A percentile compares a stretch with the other conserved stretches of the same genome.
Evolutionary conservation across 2,329 filamentous ascomycete genomes (phyloP).

Genomic region (Davidsoniella eucalypti): DNA sequence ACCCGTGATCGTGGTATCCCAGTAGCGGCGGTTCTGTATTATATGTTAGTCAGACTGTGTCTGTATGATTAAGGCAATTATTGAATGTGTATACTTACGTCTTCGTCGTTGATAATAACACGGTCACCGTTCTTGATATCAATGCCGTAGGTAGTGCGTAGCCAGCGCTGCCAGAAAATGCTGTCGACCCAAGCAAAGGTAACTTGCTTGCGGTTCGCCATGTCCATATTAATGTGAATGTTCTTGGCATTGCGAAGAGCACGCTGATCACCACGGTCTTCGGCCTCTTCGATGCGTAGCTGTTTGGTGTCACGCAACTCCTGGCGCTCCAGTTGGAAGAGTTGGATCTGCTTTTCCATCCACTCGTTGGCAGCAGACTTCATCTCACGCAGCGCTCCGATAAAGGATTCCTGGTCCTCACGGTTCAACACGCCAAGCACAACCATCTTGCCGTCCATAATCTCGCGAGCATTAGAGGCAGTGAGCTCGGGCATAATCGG

Average conservation of each 20-base stretch:
- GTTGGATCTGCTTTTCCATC: slow-evolving; percentile 89
- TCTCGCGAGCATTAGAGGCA: slow-evolving; percentile 76
- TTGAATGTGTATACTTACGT: slow-evolving; percentile 43
- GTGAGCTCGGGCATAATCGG: slow-evolving; percentile 91
- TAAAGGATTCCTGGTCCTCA: slow-evolving; percentile 63
- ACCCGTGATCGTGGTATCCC: slow-evolving; percentile 80
- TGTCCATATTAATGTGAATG: slow-evolving; percentile 81
- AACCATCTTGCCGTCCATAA: slow-evolving; percentile 92
- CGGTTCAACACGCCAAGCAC: slow-evolving; percentile 78
- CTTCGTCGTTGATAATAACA: slow-evolving; percentile 93
- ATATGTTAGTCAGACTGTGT: slow-evolving; percentile 19
- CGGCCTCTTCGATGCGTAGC: slow-evolving; percentile 85
- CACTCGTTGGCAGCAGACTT: slow-evolving; percentile 93
- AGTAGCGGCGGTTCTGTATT: slow-evolving; percentile 71
- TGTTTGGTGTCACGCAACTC: slow-evolving; percentile 91
- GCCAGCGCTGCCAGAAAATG: slow-evolving; percentile 94
- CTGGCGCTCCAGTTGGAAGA: slow-evolving; percentile 84
- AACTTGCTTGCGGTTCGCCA: slow-evolving; percentile 73
- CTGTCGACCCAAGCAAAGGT: slow-evolving; percentile 96
- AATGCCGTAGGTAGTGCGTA: slow-evolving; percentile 86
- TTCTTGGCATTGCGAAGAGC: slow-evolving; percentile 75
- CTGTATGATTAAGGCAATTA: too few species aligned
- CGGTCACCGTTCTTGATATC: slow-evolving; percentile 76
- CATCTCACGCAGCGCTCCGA: slow-evolving; percentile 66
- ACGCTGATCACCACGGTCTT: slow-evolving; percentile 80